Evolutionary conservation across 2,329 filamentous ascomycete species (phyloP).

Genomic region (Aspergillus ibericus): DNA sequence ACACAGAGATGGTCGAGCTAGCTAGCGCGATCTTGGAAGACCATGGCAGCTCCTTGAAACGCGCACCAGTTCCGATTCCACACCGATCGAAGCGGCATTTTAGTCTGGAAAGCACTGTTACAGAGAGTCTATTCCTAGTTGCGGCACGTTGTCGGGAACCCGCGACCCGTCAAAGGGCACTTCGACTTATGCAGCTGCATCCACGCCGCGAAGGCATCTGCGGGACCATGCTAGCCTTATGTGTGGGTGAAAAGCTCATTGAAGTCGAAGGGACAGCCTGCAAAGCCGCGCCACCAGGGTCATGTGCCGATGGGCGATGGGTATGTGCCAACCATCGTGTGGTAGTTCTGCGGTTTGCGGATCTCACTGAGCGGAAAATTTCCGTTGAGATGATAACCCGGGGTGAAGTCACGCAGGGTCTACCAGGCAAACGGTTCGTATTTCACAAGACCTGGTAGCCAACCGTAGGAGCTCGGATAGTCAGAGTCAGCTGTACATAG

Average conservation of each 20-base stretch:
- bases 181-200: not conserved
- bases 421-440: not conserved
- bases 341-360: not conserved
- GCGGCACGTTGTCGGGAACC: not conserved
- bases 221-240: not conserved
- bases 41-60: fast-evolving
- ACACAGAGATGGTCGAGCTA: not conserved
- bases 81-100: not conserved
- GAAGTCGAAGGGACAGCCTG: not conserved
- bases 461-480: too few relatives aligned
- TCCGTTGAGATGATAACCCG: not conserved
- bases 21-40: not conserved
- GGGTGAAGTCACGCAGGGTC: not conserved
- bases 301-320: not conserved
- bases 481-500: too few relatives aligned
- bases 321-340: not conserved
- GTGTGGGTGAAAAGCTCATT: not conserved
- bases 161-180: not conserved
- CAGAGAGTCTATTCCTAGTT: not conserved
- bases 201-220: conserved; percentile 1
- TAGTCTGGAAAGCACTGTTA: not conserved
- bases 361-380: not conserved
- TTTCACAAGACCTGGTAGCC: not conserved
- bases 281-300: not conserved
- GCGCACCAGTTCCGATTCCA: not conserved